phyloP scores from a whole-genome alignment of 768 basidiomycete species.

The Amanita phalloides region DNA sequence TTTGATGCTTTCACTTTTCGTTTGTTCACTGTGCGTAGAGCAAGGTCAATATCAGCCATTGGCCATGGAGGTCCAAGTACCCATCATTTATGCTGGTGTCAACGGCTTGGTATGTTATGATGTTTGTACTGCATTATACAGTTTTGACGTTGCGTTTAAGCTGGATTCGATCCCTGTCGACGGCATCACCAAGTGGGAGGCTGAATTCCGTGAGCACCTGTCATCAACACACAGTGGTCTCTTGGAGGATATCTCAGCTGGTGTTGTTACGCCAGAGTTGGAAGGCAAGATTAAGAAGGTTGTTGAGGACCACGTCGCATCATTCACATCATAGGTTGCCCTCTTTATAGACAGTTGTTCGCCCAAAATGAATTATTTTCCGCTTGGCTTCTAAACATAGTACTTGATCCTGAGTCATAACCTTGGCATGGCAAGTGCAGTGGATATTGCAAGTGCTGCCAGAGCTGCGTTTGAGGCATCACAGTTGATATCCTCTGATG shows the following conservation, averaged over 20 bases:
- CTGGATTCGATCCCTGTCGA: slow-evolving; percentile 95
- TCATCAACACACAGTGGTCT: slow-evolving; percentile 61
- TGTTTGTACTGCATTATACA: not conserved
- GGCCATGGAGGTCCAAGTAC: slow-evolving; percentile 93
- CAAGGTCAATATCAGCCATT: slow-evolving; percentile 98
- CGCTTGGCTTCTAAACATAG: not conserved
- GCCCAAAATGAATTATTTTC: slow-evolving; percentile 22
- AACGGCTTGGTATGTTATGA: slow-evolving; percentile 77
- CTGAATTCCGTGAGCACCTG: slow-evolving; percentile 85
- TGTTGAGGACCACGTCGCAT: slow-evolving; percentile 79
- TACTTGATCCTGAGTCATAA: slow-evolving; percentile 9
- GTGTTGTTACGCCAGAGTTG: slow-evolving; percentile 79
- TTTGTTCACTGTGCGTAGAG: slow-evolving; percentile 38
- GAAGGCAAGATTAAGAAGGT: slow-evolving; percentile 94
- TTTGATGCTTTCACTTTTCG: not conserved
- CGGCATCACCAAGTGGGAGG: slow-evolving; percentile 89
- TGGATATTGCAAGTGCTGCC: slow-evolving; percentile 65
- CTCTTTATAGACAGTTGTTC: slow-evolving; percentile 17
- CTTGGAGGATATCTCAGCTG: slow-evolving; percentile 76
- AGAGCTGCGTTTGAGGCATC: slow-evolving; percentile 81
- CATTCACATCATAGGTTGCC: slow-evolving; percentile 49
- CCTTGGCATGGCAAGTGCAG: slow-evolving; percentile 17
- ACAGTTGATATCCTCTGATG: slow-evolving; percentile 60
- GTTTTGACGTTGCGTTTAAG: slow-evolving; percentile 21
- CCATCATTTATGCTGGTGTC: slow-evolving; percentile 98